These are phyloP conservation scores for Vitis hybrid DNA, from an alignment of 177 flowering plant genomes.

Conservation along the genomic window DNA sequence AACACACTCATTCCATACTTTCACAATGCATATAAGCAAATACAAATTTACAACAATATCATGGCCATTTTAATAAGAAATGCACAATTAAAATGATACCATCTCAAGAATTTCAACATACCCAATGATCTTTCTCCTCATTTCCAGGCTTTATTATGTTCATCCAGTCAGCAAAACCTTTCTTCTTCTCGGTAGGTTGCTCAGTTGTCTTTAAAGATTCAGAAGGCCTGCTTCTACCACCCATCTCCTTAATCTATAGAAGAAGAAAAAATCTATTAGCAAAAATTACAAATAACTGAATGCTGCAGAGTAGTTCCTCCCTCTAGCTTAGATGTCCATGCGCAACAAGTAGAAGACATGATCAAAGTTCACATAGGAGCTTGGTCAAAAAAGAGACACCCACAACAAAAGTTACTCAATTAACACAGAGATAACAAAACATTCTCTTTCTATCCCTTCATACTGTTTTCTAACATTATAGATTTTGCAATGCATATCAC, in stretches of 20 bases:
- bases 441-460: too few species aligned
- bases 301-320: too few species aligned
- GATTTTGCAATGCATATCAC: too few species aligned
- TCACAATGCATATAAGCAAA: neutral
- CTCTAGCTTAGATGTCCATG: too few species aligned
- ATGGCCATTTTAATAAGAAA: neutral
- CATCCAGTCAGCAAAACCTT: constrained; percentile 80
- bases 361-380: too few species aligned
- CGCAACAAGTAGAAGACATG: too few species aligned
- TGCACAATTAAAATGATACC: neutral
- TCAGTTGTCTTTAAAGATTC: constrained; percentile 55
- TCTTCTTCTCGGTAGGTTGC: constrained; percentile 66
- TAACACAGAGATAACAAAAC: too few species aligned
- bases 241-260: constrained; percentile 86
- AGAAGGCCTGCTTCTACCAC: constrained; percentile 56
- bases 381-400: too few species aligned
- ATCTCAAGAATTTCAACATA: constrained; percentile 20
- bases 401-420: too few species aligned
- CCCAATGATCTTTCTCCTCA: constrained; percentile 99
- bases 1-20: neutral
- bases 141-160: constrained; percentile 74
- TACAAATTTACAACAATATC: neutral
- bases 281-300: neutral
- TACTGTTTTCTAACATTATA: too few species aligned
- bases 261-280: neutral